phyloP scores from a whole-genome alignment of 2,329 filamentous ascomycete species.

The Uncinocarpus reesii region DNA sequence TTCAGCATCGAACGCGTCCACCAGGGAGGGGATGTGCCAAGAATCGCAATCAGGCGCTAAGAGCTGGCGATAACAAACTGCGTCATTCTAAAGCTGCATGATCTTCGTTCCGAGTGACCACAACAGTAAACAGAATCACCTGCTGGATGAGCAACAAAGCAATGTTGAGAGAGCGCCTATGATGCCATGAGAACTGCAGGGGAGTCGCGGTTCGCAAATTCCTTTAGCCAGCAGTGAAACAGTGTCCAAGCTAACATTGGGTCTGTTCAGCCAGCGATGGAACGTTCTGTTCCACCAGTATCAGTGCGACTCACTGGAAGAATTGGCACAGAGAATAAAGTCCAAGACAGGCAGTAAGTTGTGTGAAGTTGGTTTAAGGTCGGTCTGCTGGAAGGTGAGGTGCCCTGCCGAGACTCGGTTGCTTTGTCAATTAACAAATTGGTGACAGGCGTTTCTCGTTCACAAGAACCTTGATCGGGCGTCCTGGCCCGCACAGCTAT shows the following conservation, averaged over 20 bases:
- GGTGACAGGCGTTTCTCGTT: conserved; percentile 61
- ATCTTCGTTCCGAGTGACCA: neutral
- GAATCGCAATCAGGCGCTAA: neutral
- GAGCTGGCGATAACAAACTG: neutral
- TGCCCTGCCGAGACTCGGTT: neutral
- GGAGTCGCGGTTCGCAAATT: conserved; percentile 41
- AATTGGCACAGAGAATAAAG: conserved; percentile 55
- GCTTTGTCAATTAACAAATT: conserved; percentile 6
- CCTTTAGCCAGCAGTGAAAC: neutral
- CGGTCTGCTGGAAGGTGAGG: conserved; percentile 80
- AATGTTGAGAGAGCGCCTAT: conserved; percentile 11
- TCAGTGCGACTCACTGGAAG: conserved; percentile 45
- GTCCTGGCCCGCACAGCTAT: conserved; percentile 59
- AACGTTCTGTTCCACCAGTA: conserved; percentile 46
- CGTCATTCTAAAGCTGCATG: neutral
- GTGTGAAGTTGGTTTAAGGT: conserved; percentile 64
- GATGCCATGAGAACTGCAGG: conserved; percentile 45
- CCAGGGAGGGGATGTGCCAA: conserved; percentile 4
- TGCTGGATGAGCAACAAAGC: conserved; percentile 1
- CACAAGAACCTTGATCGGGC: conserved; percentile 56
- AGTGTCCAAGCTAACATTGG: conserved; percentile 2
- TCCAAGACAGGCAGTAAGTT: conserved; percentile 48
- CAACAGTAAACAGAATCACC: neutral
- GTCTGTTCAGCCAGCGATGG: conserved; percentile 55
- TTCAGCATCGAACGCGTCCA: too few relatives aligned